Conservation (phyloP, 192 early-diverging fungal species). For the Coemansia sp. region DNA sequence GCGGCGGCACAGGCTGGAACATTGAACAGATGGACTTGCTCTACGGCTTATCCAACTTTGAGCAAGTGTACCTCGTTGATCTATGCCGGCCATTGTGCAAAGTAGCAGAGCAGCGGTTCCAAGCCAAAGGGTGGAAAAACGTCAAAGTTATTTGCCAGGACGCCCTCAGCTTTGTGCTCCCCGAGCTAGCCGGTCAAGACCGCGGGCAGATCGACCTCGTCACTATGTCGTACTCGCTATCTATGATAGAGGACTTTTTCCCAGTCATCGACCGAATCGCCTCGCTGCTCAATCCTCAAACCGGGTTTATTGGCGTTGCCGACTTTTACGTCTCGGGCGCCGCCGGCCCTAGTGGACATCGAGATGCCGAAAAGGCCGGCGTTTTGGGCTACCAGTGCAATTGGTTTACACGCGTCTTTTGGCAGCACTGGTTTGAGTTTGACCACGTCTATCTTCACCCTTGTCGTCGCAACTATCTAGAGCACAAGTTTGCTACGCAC, state of each 20-base stretch:
- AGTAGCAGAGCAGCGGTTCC: slow-evolving; percentile 76
- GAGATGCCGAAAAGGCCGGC: slow-evolving; percentile 29
- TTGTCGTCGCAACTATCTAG: slow-evolving; percentile 81
- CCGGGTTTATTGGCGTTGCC: slow-evolving; percentile 75
- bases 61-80: slow-evolving; percentile 80
- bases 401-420: slow-evolving; percentile 85
- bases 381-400: slow-evolving; percentile 68
- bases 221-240: slow-evolving; percentile 88
- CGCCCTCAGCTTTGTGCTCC: slow-evolving; percentile 71
- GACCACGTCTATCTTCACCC: slow-evolving; percentile 84
- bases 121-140: slow-evolving; percentile 78
- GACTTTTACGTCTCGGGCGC: slow-evolving; percentile 78
- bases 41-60: slow-evolving; percentile 77
- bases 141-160: slow-evolving; percentile 81
- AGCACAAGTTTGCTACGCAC: slow-evolving; percentile 78
- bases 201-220: slow-evolving; percentile 70
- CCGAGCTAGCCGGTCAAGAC: slow-evolving; percentile 38
- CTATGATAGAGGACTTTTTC: slow-evolving; percentile 82
- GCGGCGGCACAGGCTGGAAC: slow-evolving; percentile 76
- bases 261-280: slow-evolving; percentile 71
- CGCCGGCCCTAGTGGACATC: not conserved
- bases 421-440: slow-evolving; percentile 86
- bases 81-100: slow-evolving; percentile 82
- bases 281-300: slow-evolving; percentile 60
- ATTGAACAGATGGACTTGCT: slow-evolving; percentile 77